Evolutionary conservation across 1,139 yeast genomes (phyloP), one percentile per base, ranked within the genome.

Genomic region (Protomyces macrosporus): DNA sequence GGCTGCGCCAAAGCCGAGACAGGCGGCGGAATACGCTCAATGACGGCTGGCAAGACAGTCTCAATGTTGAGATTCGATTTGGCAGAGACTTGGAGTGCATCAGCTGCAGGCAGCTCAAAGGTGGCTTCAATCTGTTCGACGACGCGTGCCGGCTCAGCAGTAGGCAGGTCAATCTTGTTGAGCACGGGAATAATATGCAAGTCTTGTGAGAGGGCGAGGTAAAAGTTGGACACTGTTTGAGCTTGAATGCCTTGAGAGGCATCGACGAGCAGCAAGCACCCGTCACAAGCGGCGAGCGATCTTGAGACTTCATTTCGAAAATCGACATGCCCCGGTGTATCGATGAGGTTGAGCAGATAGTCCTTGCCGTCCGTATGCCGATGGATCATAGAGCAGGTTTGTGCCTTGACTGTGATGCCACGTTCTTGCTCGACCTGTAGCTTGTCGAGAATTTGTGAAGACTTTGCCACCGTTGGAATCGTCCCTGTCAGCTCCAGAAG

Each of bases 271-370:
- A 93, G 75, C 57, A 93, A 76, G 0, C 98, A 98, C 10, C 98
- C 98, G 45, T 95, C 95, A 78, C 98, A 93, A 0, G 97, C 88
- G 1, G 98, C 97, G 74, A 91, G 90, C 9, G 96, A 88, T 69
- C 98, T 77, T 1, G 95, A 85, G 0, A 93, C 98, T 71, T 93
- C 98, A 6, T 95, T 89, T 63, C 97, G 78, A 74, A 93, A 93
- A 74, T 93, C 98, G 37, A 93, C 98, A 74, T 93, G 98, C 0
- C 98, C 98, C 0, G 98, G 98, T 0, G 98, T 93, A 75, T 93
- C 98, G 65, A 93, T 96, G 65, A 93, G 79, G 75, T 93, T 97
- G 60, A 93, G 76, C 64, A 93, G 75, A 71, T 89, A 93, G 69
- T 91, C 97, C 69, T 83, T 76, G 4, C 82, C 81, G 40, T 58